Conservation (phyloP, 2,329 filamentous ascomycete genomes). For the Exophiala calicioides region DNA sequence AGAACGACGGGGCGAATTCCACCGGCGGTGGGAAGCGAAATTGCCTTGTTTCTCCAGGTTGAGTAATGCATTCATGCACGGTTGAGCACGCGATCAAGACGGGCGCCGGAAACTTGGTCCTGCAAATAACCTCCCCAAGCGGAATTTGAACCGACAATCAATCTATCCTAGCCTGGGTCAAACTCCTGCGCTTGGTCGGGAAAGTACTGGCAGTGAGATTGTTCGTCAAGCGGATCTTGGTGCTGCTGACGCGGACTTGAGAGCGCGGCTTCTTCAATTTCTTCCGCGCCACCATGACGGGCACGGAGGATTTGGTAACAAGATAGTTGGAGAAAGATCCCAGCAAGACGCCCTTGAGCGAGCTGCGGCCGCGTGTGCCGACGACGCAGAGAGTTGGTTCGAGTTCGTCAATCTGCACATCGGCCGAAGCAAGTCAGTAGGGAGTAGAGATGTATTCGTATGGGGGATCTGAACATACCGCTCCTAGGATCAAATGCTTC, state of each 20-base stretch:
- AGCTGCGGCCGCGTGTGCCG: slow-evolving; percentile 85
- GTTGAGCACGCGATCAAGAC: no score
- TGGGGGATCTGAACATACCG: slow-evolving; percentile 52
- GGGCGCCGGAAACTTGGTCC: no score
- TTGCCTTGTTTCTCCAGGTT: no score
- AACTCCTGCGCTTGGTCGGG: slow-evolving; percentile 27
- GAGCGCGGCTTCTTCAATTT: slow-evolving; percentile 66
- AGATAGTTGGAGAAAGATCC: slow-evolving; percentile 98
- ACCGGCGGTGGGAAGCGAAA: no score
- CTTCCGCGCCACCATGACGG: slow-evolving; percentile 96
- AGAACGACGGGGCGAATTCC: no score
- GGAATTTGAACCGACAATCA: slow-evolving; percentile 6
- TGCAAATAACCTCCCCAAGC: not conserved
- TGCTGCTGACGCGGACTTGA: slow-evolving; percentile 66
- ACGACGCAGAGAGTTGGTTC: slow-evolving; percentile 91
- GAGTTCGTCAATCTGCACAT: slow-evolving; percentile 82
- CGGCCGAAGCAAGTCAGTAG: no score
- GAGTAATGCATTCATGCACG: no score
- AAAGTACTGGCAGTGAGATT: slow-evolving; percentile 55
- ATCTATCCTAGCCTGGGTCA: slow-evolving; percentile 32
- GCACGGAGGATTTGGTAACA: slow-evolving; percentile 92
- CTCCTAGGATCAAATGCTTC: slow-evolving; percentile 92
- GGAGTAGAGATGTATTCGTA: no score
- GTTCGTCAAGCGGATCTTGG: slow-evolving; percentile 73
- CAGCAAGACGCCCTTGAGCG: slow-evolving; percentile 89